These are phyloP conservation scores for Xylariaceae sp. DNA, from an alignment of 2,329 filamentous ascomycete species.

Conservation along the genomic window DNA sequence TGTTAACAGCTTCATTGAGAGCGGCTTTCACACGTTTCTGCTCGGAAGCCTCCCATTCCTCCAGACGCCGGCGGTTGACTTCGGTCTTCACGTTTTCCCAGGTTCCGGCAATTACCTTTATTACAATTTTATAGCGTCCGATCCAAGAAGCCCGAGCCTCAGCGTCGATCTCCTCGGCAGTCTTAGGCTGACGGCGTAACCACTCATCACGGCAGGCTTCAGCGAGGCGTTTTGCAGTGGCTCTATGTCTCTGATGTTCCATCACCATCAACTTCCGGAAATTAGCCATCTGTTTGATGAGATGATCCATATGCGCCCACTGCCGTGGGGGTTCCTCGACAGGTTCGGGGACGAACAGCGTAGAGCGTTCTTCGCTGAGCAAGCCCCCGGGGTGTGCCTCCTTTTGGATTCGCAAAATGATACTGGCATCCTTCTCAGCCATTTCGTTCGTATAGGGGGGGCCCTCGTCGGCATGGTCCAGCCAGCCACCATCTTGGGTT, in stretches of 20 bases:
- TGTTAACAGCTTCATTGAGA: conserved; percentile 64
- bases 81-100: conserved; percentile 59
- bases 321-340: conserved; percentile 67
- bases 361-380: conserved; percentile 63
- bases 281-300: conserved; percentile 69
- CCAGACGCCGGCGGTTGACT: conserved; percentile 51
- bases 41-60: conserved; percentile 59
- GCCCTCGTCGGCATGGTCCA: conserved; percentile 48
- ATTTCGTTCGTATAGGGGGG: conserved; percentile 52
- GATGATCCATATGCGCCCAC: conserved; percentile 82
- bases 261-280: conserved; percentile 73
- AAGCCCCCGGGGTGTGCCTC: conserved; percentile 70
- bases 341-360: conserved; percentile 64
- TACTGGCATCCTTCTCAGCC: conserved; percentile 58
- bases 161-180: conserved; percentile 70
- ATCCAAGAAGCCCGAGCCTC: conserved; percentile 65
- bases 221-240: conserved; percentile 71
- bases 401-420: conserved; percentile 62
- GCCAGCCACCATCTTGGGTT: conserved; percentile 49
- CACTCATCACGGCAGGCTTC: conserved; percentile 71
- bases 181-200: conserved; percentile 65
- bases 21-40: conserved; percentile 59
- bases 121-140: conserved; percentile 63
- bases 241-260: conserved; percentile 71
- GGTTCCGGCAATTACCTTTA: conserved; percentile 47